Base-by-base conservation (phyloP, 2,329 filamentous ascomycete genomes). In the Colletotrichum sp. region DNA sequence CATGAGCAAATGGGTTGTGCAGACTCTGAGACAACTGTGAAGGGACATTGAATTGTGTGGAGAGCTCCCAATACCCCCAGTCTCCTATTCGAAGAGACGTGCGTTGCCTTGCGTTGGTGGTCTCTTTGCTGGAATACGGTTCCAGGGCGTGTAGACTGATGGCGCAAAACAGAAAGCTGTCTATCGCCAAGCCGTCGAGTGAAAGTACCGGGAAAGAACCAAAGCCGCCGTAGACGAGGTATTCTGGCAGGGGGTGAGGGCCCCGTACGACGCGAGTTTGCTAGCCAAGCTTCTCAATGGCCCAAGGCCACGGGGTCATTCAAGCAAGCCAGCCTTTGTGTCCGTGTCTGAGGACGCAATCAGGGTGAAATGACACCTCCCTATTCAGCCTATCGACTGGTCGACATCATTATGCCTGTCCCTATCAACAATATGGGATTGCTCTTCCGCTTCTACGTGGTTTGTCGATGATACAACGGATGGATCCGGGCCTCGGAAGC, bases 1-100 rank as follows among this genome's bases (percentile, higher is more conserved):
- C 80, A 79, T 79, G 78, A 79, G 77, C 77, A 77, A 80, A 80
- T 78, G 78, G 81, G 85, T 87, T 80, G 86, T 79, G 86, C 85
- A 87, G 83, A 83, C 80, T 80, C 84, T 86, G 85, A 87, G 86
- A 87, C 86, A 87, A 82, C 81, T 82, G 82, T 81, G 82, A 80
- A 83, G 81, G 80, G 79, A 81, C 81, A 82, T 82, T 83, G 80
- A 80, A 80, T 81, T 80, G 81, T 83, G 84, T 81, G 82, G 81
- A 81, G 80, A 81, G 80, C 76, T 80, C n/a, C 79, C 80, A 81
- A 78, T 80, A 78, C 78, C 81, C 80, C 77, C 75, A 77, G 80
- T 78, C 72, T 72, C 44, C 75, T 82, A 81, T 68, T 69, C 75
- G 74, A 75, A 72, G 71, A 79, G 62, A 69, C 75, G 66, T 72